Evolutionary conservation across 169 alveolate species (phyloP).

Genomic region (Plasmodium relictum): DNA sequence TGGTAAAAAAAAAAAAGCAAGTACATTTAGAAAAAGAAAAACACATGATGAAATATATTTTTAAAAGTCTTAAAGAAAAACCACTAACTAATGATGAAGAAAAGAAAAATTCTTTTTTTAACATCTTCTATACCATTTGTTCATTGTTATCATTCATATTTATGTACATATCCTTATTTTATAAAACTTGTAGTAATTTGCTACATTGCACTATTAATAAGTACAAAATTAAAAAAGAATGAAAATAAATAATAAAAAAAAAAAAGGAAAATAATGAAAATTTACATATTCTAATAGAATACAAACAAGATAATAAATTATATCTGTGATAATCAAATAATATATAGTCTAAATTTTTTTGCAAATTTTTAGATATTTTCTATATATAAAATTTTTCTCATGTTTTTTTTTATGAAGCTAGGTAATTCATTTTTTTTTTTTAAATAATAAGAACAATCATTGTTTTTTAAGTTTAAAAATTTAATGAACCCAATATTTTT

Average conservation of each 20-base stretch:
- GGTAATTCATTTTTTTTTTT: no score
- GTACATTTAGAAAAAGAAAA: constrained; percentile 66
- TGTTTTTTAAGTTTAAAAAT: no score
- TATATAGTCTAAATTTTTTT: no score
- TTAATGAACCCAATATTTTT: no score
- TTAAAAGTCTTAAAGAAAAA: constrained; percentile 52
- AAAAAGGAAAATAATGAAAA: neutral
- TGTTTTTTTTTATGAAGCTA: no score
- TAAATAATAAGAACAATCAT: no score
- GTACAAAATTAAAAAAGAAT: neutral
- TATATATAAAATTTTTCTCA: no score
- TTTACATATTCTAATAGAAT: neutral
- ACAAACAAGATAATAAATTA: no score
- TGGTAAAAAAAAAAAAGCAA: constrained; percentile 55
- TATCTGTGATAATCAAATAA: no score
- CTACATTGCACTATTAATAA: neutral
- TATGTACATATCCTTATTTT: constrained; percentile 19
- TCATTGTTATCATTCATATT: constrained; percentile 25
- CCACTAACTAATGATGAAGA: constrained; percentile 43
- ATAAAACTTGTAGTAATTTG: constrained; percentile 1
- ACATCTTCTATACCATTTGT: neutral
- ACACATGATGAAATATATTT: constrained; percentile 68
- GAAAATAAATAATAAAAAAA: neutral
- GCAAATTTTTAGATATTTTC: no score
- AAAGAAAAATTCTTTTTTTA: constrained; percentile 6